Percentiles rank a stretch among this genome's conserved stretches.
phyloP scores from a whole-genome alignment of 176 grass and related monocot species.

The Tillandsia fasciculata region DNA sequence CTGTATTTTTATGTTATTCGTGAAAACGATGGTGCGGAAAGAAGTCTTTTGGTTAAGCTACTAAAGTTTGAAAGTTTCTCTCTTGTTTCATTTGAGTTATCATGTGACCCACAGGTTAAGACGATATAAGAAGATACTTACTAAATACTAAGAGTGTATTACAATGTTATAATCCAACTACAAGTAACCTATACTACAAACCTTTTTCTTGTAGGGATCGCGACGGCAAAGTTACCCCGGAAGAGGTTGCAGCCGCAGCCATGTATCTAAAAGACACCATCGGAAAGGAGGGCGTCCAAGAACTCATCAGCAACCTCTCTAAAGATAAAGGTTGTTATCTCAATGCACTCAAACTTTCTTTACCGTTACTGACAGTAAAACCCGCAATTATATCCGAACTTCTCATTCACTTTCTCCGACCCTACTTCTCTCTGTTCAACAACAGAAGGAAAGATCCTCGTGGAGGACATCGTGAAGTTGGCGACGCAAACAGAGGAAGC shows the following conservation, averaged over 20 bases:
- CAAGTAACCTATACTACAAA: background rate
- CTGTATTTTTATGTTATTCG: too few species aligned
- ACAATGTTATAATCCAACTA: too few species aligned
- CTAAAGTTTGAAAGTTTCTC: too few species aligned
- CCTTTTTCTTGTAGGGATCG: conserved; percentile 39
- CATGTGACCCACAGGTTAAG: too few species aligned
- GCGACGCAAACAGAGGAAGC: conserved; percentile 48
- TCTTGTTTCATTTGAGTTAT: too few species aligned
- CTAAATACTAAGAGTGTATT: too few species aligned
- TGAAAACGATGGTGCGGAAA: too few species aligned
- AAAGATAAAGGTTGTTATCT: conserved; percentile 62
- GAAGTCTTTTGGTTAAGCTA: too few species aligned
- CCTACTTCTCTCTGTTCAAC: conserved; percentile 7
- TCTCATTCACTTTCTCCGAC: background rate
- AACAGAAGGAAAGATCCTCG: conserved; percentile 96
- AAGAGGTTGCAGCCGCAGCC: conserved; percentile 85
- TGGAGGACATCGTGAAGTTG: conserved; percentile 89
- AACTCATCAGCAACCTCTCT: conserved; percentile 87
- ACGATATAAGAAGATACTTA: too few species aligned
- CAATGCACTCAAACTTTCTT: background rate
- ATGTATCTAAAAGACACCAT: conserved; percentile 76
- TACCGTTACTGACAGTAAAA: background rate
- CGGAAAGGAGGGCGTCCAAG: conserved; percentile 64
- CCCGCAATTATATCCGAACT: background rate
- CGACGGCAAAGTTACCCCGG: conserved; percentile 90